Conservation (phyloP, 2,329 filamentous ascomycete species). For the Gyromitra esculenta region DNA sequence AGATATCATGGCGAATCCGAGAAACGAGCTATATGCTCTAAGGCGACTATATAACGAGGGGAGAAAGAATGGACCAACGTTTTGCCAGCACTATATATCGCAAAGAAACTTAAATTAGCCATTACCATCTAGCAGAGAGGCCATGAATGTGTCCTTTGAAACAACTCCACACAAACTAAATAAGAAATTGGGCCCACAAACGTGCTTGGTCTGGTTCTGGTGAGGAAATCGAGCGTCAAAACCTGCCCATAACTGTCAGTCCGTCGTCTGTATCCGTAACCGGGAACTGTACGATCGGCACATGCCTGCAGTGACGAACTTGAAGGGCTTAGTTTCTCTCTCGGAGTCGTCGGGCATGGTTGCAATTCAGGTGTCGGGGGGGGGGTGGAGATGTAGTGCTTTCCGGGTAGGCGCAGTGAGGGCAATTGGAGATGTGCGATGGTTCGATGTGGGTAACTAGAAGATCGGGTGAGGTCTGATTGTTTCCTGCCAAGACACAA, state of each 20-base stretch:
- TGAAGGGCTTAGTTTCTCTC: slow-evolving; percentile 98
- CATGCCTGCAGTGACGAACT: slow-evolving; percentile 96
- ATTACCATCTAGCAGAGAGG: not conserved
- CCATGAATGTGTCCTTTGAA: not conserved
- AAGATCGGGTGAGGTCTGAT: slow-evolving; percentile 50
- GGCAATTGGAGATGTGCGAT: slow-evolving; percentile 43
- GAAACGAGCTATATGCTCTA: not conserved
- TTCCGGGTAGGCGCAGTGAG: slow-evolving; percentile 30
- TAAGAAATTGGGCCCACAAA: slow-evolving; percentile 45
- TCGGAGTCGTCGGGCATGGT: slow-evolving; percentile 88
- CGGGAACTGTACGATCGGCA: slow-evolving; percentile 57
- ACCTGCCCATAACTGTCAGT: slow-evolving; percentile 68
- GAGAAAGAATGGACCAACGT: slow-evolving; percentile 63
- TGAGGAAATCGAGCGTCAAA: slow-evolving; percentile 99
- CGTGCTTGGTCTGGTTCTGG: slow-evolving; percentile 74
- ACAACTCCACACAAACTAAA: slow-evolving; percentile 3
- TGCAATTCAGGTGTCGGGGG: slow-evolving; percentile 62
- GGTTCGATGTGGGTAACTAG: slow-evolving; percentile 44
- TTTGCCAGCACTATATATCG: slow-evolving; percentile 99
- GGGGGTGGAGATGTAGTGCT: slow-evolving; percentile 55
- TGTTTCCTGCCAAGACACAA: slow-evolving; percentile 39
- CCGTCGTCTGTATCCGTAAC: slow-evolving; percentile 15
- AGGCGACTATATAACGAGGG: not conserved
- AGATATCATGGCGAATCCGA: not conserved
- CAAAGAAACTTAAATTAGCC: slow-evolving; percentile 54